These are phyloP conservation scores for Colletotrichum noveboracense DNA, from an alignment of 2,329 filamentous ascomycete species.

Conservation along the genomic window DNA sequence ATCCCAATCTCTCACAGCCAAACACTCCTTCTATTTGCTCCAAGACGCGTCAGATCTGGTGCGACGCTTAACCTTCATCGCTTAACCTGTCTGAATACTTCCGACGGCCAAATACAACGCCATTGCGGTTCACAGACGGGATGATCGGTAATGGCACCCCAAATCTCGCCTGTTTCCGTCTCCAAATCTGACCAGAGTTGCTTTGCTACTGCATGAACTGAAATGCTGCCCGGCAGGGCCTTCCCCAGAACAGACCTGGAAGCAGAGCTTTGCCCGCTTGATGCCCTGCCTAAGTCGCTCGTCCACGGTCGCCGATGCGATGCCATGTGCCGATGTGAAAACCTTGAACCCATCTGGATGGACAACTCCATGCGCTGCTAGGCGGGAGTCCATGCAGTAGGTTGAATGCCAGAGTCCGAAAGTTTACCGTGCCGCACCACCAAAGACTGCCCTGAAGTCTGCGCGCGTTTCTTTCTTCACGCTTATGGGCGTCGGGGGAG, in stretches of 20 bases:
- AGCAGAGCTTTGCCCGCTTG: neutral
- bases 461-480: neutral
- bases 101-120: neutral
- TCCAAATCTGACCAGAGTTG: neutral
- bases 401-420: neutral
- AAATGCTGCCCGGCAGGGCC: neutral
- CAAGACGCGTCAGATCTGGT: neutral
- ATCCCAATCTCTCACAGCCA: neutral
- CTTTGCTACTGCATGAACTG: neutral
- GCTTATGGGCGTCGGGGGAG: neutral
- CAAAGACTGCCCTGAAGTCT: neutral
- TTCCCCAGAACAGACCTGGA: neutral
- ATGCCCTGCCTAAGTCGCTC: neutral
- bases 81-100: neutral
- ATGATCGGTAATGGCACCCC: neutral
- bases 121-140: neutral
- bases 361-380: neutral
- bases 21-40: neutral
- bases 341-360: neutral
- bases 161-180: neutral
- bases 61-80: neutral
- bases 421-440: neutral
- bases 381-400: neutral
- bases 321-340: conserved; percentile 2
- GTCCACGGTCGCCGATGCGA: neutral